phyloP scores from a whole-genome alignment of 1,284 basidiomycete genomes.

The Kwoniella shivajii region DNA sequence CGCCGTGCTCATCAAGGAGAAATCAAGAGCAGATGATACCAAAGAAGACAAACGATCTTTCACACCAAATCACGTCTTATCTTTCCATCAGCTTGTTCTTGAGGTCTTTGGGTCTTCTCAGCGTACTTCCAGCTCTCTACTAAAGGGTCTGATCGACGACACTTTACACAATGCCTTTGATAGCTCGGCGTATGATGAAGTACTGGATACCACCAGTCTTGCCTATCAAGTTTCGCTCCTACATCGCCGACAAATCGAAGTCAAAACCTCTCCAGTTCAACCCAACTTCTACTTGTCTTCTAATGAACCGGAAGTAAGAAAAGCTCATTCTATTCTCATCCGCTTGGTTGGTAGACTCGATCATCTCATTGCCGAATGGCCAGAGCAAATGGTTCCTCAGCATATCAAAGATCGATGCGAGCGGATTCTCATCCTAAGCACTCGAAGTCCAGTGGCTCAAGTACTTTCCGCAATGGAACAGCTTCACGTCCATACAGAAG shows the following conservation, averaged over 20 bases:
- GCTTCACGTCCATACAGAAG: slow-evolving; percentile 82
- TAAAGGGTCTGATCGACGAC: slow-evolving; percentile 29
- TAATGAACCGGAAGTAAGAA: slow-evolving; percentile 70
- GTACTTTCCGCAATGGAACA: slow-evolving; percentile 84
- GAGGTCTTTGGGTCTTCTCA: slow-evolving; percentile 19
- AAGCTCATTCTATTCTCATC: slow-evolving; percentile 61
- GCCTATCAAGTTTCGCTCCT: slow-evolving; percentile 42
- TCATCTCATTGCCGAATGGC: slow-evolving; percentile 76
- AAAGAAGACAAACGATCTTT: slow-evolving; percentile 32
- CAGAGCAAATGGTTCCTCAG: slow-evolving; percentile 94
- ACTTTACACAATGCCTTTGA: slow-evolving; percentile 28
- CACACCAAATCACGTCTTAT: slow-evolving; percentile 21
- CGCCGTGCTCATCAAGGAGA: neutral
- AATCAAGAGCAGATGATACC: slow-evolving; percentile 5
- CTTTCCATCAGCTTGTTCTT: slow-evolving; percentile 35
- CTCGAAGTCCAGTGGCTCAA: slow-evolving; percentile 77
- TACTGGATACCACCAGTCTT: slow-evolving; percentile 37
- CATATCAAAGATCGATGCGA: slow-evolving; percentile 79
- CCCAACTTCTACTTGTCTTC: slow-evolving; percentile 77
- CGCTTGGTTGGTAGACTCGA: slow-evolving; percentile 62
- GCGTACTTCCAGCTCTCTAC: slow-evolving; percentile 1
- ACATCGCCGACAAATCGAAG: slow-evolving; percentile 38
- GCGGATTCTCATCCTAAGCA: slow-evolving; percentile 65
- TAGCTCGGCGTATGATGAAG: slow-evolving; percentile 25
- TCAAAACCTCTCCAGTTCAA: slow-evolving; percentile 55